Evolutionary conservation across 1,139 yeast species (phyloP), one percentile per base, ranked within the genome.

Genomic region (Magnusiomyces sp.): DNA sequence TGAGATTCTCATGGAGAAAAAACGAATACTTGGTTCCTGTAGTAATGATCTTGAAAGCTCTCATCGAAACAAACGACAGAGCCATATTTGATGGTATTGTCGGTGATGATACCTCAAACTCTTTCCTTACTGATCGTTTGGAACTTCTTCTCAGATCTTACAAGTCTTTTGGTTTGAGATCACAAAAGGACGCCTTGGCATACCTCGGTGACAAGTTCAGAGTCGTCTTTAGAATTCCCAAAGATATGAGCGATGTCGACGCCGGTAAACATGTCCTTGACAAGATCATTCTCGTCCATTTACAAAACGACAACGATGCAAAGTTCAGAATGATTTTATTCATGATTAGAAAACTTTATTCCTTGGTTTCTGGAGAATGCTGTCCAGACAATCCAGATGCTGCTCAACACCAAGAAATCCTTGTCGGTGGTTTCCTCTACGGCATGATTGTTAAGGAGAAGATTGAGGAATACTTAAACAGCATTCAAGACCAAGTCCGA

Each of bases 361-460:
- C 97, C 0, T 75, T 94, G 58, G 97, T 92, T 47, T 96, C 96
- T 40, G 97, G 97, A 53, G 97, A 90, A 64, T 90, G 97, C 70
- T 75, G 92, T 53, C 94, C 97, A 23, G 99, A 92, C 68, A 92
- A 94, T 71, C 98, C 99, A 63, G 99, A 92, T 82, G 95, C 97
- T 42, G 88, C 97, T 9, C 98, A 94, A 72, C 97, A 92, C 74
- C 99, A 92, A 71, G 99, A 92, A 71, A 89, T 92, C 33, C 72
- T 92, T 57, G 75, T 92, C 51, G 98, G 98, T 56, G 99, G 99
- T 20, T 89, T 92, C 77, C 74, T 92, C 51, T 92, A 88, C 62
- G 97, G 97, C 58, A 90, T 90, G 95, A 92, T 92, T 58, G 71
- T 92, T 62, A 92, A 94, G 69, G 99, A 92, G 70, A 92, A 92